These are phyloP conservation scores for Mitosporidium daphniae DNA, from an alignment of 371 early-diverging fungal species.

Conservation along the genomic window DNA sequence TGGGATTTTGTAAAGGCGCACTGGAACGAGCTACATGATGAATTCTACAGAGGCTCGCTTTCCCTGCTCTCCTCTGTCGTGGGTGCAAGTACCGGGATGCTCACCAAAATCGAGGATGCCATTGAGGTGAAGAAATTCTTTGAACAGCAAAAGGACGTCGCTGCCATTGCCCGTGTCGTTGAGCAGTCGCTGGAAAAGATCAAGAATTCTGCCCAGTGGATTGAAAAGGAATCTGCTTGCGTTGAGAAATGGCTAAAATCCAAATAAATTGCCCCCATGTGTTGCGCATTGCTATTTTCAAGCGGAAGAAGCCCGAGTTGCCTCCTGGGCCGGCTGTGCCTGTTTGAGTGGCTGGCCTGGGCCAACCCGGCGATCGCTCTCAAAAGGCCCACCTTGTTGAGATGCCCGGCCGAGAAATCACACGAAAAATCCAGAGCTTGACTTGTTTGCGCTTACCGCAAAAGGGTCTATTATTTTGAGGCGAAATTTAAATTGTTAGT, in stretches of 20 bases:
- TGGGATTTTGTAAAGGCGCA: conserved; percentile 36
- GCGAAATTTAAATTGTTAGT: too few species aligned
- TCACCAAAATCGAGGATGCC: conserved; percentile 24
- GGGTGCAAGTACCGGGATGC: conserved; percentile 21
- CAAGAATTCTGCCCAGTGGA: conserved; percentile 28
- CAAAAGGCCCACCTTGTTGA: too few species aligned
- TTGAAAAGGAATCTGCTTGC: conserved; percentile 22
- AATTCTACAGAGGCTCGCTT: conserved; percentile 20
- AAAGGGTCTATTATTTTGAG: too few species aligned
- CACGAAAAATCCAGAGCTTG: too few species aligned
- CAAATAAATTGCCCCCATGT: conserved; percentile 1
- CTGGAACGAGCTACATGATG: conserved; percentile 19
- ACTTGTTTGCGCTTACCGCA: too few species aligned
- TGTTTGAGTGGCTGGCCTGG: too few species aligned
- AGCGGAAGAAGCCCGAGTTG: too few species aligned
- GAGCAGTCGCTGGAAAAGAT: conserved; percentile 51
- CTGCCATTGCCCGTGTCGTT: conserved; percentile 21
- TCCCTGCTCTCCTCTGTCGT: conserved; percentile 22
- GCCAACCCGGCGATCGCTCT: too few species aligned
- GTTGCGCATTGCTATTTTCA: too few species aligned
- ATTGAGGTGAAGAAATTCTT: conserved; percentile 4
- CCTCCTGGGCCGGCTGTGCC: too few species aligned
- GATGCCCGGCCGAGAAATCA: too few species aligned
- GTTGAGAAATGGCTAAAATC: conserved; percentile 18
- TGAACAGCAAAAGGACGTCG: conserved; percentile 8